phyloP scores from a whole-genome alignment of 495 filamentous ascomycete genomes.

The Elasticomyces elasticus region DNA sequence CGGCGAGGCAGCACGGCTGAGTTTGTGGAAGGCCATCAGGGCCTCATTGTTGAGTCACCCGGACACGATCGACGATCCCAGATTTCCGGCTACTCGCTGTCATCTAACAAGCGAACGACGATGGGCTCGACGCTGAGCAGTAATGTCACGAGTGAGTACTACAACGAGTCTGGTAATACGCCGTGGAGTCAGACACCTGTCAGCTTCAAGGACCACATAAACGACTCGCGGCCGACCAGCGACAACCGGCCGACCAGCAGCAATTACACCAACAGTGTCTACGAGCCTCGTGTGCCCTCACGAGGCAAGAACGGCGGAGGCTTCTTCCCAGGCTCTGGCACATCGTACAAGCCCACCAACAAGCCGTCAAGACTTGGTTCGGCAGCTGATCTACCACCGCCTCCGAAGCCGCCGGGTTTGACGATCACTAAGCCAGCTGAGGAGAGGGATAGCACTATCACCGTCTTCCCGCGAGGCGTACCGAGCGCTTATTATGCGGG shows the following conservation, averaged over 20 bases:
- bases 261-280: conserved; percentile 47
- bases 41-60: conserved; percentile 20
- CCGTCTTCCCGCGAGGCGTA: conserved; percentile 28
- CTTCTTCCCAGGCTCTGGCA: conserved; percentile 26
- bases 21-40: conserved; percentile 10
- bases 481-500: conserved; percentile 20
- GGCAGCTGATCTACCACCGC: not conserved
- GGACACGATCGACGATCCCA: conserved; percentile 18
- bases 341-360: conserved; percentile 19
- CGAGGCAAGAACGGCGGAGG: conserved; percentile 19
- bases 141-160: conserved; percentile 46
- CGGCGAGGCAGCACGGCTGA: conserved; percentile 7
- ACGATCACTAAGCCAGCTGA: conserved; percentile 5
- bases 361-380: not conserved
- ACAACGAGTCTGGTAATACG: conserved; percentile 34
- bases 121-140: conserved; percentile 48
- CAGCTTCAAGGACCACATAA: conserved; percentile 18
- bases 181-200: conserved; percentile 19
- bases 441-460: conserved; percentile 30
- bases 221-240: conserved; percentile 42
- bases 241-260: conserved; percentile 47
- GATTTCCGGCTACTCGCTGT: conserved; percentile 20
- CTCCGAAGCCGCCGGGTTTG: conserved; percentile 3
- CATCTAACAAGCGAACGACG: conserved; percentile 31
- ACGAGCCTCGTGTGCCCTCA: conserved; percentile 14